Base-by-base conservation (phyloP, 495 filamentous ascomycete species). In the Penicillium manginii region DNA sequence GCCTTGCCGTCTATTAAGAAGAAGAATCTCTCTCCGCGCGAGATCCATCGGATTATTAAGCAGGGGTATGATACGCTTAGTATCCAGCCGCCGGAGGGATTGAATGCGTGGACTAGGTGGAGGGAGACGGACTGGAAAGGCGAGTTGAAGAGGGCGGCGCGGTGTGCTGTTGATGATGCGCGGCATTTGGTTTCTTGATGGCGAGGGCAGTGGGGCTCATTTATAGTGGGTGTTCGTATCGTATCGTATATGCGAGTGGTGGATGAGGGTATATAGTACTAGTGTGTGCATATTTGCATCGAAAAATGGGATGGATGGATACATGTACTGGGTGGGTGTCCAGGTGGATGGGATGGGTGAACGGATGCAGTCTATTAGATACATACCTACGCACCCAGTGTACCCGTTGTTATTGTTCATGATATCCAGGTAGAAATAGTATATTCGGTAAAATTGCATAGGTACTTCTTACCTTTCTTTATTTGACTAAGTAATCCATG, bases 51-150 rank as follows among this genome's bases (percentile, higher is more conserved):
- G 57, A 90, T 97, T 51, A 97, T 98, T 65, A 96, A 94, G 78
- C 88, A 92, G 69, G 94, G 94, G 1, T 98, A 96, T 67, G 94
- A 98, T 73, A 96, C 91, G 39, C 76, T 98, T 64, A 91, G 86
- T 58, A 91, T 98, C 52, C 88, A 93, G 69, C 83, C 88, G 10
- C 90, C 87, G 63, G 91, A 92, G 65, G 93, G 89, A 0, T 66
- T 96, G 58, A 92, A 90, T 72, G 83, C 82, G 19, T 96, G 90
- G 90, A 86, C 86, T 62, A 76, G 67, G 62, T 81, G 75, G 72
- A 88, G 89, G 8, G 92, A 97, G 65, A 81, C 81, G 43, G 82
- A 92, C 65, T 77, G 75, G 76, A 81, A 78, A 66, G 80, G 79
- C 32, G 82, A 92, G 60, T 72, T 98, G 73, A 98, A 97, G 79